A percentile compares a stretch with the other conserved stretches of the same genome.
phyloP scores from a whole-genome alignment of 495 filamentous ascomycete species.

The Chaetomium tenue region DNA sequence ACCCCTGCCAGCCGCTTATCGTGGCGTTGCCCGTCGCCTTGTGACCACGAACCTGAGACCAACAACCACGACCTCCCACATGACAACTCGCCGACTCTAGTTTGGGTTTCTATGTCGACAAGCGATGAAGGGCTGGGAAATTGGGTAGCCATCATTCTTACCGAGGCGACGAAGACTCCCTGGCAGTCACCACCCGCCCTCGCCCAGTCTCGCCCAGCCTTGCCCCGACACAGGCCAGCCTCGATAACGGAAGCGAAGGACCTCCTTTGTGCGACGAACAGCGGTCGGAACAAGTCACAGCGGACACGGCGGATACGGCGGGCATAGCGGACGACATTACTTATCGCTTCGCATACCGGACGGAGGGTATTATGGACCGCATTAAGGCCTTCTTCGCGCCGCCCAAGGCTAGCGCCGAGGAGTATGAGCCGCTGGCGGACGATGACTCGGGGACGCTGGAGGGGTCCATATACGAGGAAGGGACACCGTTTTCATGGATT shows the following conservation, averaged over 20 bases:
- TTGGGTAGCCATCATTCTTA: not conserved
- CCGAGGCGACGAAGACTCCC: not conserved
- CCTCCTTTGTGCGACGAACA: too few relatives aligned
- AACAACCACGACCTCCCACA: not conserved
- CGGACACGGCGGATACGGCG: too few relatives aligned
- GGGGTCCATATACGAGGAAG: conserved; percentile 36
- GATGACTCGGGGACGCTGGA: conserved; percentile 39
- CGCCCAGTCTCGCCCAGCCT: not conserved
- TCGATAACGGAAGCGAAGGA: too few relatives aligned
- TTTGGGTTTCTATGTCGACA: not conserved
- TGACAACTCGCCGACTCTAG: conserved; percentile 1
- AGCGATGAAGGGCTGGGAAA: not conserved
- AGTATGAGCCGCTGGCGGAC: conserved; percentile 58
- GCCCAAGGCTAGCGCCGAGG: conserved; percentile 41
- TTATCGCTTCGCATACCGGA: not conserved
- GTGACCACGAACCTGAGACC: conserved; percentile 7
- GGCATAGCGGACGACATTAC: not conserved
- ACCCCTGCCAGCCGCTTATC: not conserved
- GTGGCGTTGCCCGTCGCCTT: not conserved
- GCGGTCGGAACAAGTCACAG: too few relatives aligned
- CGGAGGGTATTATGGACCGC: conserved; percentile 29
- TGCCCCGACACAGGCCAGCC: too few relatives aligned
- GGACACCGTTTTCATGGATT: conserved; percentile 64
- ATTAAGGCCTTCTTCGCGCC: conserved; percentile 33
- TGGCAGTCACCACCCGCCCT: not conserved